Conservation (phyloP, 1,284 basidiomycete species). For the Trichosporon faecale region DNA sequence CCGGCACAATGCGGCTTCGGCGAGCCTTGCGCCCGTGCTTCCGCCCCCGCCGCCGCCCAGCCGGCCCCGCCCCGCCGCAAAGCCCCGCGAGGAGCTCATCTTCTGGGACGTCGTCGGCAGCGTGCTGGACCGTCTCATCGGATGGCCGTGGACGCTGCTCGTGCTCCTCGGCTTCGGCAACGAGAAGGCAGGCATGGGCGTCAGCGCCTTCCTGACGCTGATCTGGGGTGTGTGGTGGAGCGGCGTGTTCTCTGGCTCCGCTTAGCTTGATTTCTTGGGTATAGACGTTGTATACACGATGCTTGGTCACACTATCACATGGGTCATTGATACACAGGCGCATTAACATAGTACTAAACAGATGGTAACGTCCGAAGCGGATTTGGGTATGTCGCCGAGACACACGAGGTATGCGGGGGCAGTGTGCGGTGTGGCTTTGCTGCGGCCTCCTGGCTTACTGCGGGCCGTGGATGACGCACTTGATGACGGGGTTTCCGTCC, state of each 20-base stretch:
- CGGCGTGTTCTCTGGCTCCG: slow-evolving; percentile 25
- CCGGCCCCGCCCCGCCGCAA: slow-evolving; percentile 29
- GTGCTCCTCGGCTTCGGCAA: slow-evolving; percentile 46
- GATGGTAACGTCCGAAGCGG: neutral
- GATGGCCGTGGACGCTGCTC: slow-evolving; percentile 44
- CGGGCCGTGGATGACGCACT: slow-evolving; percentile 51
- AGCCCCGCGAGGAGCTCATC: slow-evolving; percentile 30
- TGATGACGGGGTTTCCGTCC: slow-evolving; percentile 55
- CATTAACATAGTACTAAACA: neutral
- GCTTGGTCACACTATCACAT: neutral
- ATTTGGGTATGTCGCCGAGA: neutral
- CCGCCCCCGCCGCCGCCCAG: slow-evolving; percentile 31
- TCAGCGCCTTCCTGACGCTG: slow-evolving; percentile 45
- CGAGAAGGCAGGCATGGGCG: slow-evolving; percentile 40
- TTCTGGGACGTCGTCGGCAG: slow-evolving; percentile 33
- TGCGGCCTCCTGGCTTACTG: too few species aligned
- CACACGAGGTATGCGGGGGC: neutral
- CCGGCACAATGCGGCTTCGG: slow-evolving; percentile 30
- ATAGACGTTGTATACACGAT: neutral
- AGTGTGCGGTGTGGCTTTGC: neutral
- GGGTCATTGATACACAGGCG: neutral
- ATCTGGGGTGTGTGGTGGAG: slow-evolving; percentile 47
- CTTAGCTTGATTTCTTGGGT: neutral
- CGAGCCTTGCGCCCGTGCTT: slow-evolving; percentile 38
- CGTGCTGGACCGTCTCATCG: slow-evolving; percentile 39